Evolutionary conservation across 2,329 filamentous ascomycete species (phyloP), one percentile per base, ranked within the genome.

Genomic region (Botrytis galanthina): DNA sequence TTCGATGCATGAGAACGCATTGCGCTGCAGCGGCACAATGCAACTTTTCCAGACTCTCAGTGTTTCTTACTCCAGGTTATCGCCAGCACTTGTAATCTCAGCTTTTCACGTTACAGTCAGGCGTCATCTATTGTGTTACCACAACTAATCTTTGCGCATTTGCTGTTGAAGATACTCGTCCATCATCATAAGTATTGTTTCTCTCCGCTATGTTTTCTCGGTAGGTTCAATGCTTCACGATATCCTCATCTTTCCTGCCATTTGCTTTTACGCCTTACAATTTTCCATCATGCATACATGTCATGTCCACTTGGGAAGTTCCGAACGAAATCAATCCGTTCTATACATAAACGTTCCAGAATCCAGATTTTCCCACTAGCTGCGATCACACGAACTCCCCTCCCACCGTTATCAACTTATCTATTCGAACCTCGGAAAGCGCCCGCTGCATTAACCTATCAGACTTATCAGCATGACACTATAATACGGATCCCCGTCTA

Each of bases 381-480:
- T 29, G n/a, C 51, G 51, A 71, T 70, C 39, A 60, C 74, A 70
- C 70, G 70, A 57, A 72, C 61, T 64, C 73, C 73, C 66, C 72
- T 76, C 75, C 73, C 10, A 57, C 37, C 37, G 51, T 57, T 68
- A 68, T 68, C 66, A 68, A 68, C 48, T 57, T 68, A 68, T 68
- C 66, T 68, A 42, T 37, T 68, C 64, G 26, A 68, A 22, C 32
- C 64, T 68, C 48, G 48, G 46, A 68, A 57, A 32, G 35, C 54
- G 37, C 48, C 48, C n/a, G 66, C 37, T 57, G 66, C 37, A 57
- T 68, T 18, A 59, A 29, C 66, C 66, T 69, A 69, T 67, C 63
- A 51, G 32, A 76, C 20, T 57, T 76, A 46, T 72, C 73, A 48
- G 66, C 61, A 72, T 64, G 71, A 35, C 68, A 68, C 48, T 72